Evolutionary conservation across 257 asterid species (phyloP).

Genomic region (Pogostemon cablin): DNA sequence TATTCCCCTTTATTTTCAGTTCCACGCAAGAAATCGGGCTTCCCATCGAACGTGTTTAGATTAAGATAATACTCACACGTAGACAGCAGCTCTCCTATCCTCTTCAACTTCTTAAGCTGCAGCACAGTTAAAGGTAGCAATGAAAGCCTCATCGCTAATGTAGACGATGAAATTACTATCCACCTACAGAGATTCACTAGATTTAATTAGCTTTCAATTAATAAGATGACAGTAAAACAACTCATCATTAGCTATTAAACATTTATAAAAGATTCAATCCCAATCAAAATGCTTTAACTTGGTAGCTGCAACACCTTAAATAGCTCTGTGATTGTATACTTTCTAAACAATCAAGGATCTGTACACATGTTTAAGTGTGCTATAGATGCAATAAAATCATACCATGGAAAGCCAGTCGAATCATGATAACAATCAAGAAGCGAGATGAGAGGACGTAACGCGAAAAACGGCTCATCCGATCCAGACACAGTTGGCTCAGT

Average conservation of each 20-base stretch:
- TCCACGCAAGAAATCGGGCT: neutral
- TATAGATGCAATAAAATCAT: constrained; percentile 20
- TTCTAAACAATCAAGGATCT: too few species aligned
- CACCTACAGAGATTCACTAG: constrained; percentile 63
- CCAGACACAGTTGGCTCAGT: constrained; percentile 27
- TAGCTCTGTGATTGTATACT: too few species aligned
- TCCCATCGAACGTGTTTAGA: constrained; percentile 15
- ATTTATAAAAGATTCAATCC: too few species aligned
- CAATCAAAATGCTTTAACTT: too few species aligned
- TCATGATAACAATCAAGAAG: constrained; percentile 56
- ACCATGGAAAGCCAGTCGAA: constrained; percentile 56
- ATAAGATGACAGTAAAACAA: constrained; percentile 3
- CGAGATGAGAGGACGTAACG: constrained; percentile 44
- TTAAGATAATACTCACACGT: constrained; percentile 62
- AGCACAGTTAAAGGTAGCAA: constrained; percentile 63
- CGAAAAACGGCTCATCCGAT: constrained; percentile 37
- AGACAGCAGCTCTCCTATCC: constrained; percentile 63
- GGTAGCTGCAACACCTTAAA: too few species aligned
- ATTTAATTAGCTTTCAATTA: constrained; percentile 21
- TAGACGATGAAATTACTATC: constrained; percentile 72
- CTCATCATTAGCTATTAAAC: neutral
- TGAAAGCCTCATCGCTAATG: constrained; percentile 67
- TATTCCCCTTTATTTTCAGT: neutral
- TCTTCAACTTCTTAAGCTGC: constrained; percentile 76
- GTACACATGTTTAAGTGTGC: neutral